These are phyloP conservation scores for Barbatosphaeria neglecta DNA, from an alignment of 495 filamentous ascomycete species.

Conservation along the genomic window DNA sequence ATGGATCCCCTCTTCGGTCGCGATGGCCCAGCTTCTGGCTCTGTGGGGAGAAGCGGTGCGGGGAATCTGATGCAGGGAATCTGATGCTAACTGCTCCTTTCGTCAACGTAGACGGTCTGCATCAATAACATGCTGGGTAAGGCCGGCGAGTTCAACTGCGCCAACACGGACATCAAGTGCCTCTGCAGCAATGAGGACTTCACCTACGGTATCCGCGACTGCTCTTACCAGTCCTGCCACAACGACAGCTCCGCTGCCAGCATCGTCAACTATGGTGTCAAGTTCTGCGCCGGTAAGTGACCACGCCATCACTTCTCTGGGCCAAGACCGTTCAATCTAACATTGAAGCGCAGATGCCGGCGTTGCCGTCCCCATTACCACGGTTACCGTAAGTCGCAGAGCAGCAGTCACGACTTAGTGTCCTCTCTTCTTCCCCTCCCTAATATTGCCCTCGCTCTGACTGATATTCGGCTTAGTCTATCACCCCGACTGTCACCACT, in stretches of 20 bases:
- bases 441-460: not conserved
- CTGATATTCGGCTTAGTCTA: not conserved
- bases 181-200: slow-evolving; percentile 52
- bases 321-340: slow-evolving; percentile 2
- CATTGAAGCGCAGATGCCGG: slow-evolving; percentile 6
- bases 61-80: not conserved
- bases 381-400: not conserved
- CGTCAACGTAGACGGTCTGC: slow-evolving; percentile 44
- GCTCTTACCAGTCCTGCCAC: slow-evolving; percentile 49
- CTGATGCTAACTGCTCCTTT: slow-evolving; percentile 6
- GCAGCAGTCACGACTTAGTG: not conserved
- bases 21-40: not conserved
- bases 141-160: slow-evolving; percentile 43
- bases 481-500: not conserved
- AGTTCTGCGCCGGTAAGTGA: not conserved
- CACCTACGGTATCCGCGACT: slow-evolving; percentile 55
- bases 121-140: slow-evolving; percentile 52
- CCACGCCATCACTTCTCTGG: not conserved
- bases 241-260: not conserved
- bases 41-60: not conserved
- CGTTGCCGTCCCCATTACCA: slow-evolving; percentile 4
- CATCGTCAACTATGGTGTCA: not conserved
- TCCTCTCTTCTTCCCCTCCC: not conserved
- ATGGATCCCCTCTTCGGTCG: not conserved
- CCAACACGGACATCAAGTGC: slow-evolving; percentile 39